Evolutionary conservation across 345 rosid species (phyloP), one percentile per base, ranked within the genome.

Genomic region (Linum tenue): DNA sequence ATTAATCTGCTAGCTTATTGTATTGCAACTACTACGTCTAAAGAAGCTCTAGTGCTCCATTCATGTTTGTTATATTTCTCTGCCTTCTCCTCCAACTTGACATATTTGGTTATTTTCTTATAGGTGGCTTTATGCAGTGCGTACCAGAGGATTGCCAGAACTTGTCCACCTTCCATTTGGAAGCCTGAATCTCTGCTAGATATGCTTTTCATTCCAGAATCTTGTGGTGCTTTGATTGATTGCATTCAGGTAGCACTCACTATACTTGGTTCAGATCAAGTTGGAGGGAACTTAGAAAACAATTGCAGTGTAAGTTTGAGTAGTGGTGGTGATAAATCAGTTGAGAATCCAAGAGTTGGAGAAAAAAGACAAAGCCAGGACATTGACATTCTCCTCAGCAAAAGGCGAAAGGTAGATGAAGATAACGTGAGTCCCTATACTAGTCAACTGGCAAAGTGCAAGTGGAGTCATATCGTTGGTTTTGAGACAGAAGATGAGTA

Each of bases 121-220:
- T 73, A 92, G 98, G 90, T 75, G 73, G 88, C 98, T 31, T 69
- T 92, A 68, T 88, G 98, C 76, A 78, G 78, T 69, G 87, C 83
- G 10, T 92, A 82, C 65, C 67, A 63, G 68, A 80, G 88, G 77
- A 85, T 90, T 81, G 87, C 85, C 65, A 83, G 82, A 78, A 77
- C 72, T 64, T 90, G 92, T 63, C 96, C 96, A 42, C 86, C 92
- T 67, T 70, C 79, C 75, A 76, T 92, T 39, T 92, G 96, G 97
- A 90, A 71, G 75, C 92, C 92, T 50, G 83, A 86, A 70, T 83
- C 71, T 77, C 85, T 92, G 70, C 64, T 84, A 37, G 62, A 80
- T 48, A 59, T 80, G 71, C 84, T 92, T 70, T 79, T 79, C 74
- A 69, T 74, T 74, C 78, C 89, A 31, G 83, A 90, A 65, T 94